Conservation (phyloP, 441 rosid genomes). For the Viola pubescens region DNA sequence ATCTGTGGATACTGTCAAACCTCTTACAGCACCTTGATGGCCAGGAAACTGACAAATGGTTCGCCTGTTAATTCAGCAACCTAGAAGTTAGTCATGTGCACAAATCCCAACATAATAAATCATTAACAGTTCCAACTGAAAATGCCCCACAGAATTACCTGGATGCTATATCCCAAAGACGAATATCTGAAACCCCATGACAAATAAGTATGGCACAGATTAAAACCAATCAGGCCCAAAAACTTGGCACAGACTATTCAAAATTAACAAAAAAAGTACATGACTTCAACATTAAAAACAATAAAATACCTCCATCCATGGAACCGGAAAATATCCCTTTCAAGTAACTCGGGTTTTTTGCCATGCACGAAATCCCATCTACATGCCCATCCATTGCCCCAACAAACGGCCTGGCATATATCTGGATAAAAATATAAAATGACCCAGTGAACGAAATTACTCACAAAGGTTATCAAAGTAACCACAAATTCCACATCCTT, state of each 20-base stretch:
- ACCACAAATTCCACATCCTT: background rate
- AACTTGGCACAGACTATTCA: background rate
- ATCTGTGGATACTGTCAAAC: conserved; percentile 82
- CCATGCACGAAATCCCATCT: conserved; percentile 88
- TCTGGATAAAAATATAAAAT: conserved; percentile 28
- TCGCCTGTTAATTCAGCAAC: conserved; percentile 41
- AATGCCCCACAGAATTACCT: conserved; percentile 37
- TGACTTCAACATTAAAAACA: conserved; percentile 10
- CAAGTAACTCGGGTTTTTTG: conserved; percentile 81
- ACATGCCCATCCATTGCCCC: conserved; percentile 96
- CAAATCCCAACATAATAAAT: background rate
- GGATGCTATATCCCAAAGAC: conserved; percentile 89
- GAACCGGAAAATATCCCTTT: conserved; percentile 91
- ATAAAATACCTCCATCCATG: conserved; percentile 77
- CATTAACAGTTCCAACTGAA: background rate
- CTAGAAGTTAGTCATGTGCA: conserved; percentile 8
- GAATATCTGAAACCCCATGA: conserved; percentile 57
- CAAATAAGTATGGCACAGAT: background rate
- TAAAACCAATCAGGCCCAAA: too few species aligned
- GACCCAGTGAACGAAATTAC: background rate
- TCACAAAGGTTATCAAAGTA: background rate
- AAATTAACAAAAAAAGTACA: background rate
- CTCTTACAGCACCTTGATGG: conserved; percentile 87
- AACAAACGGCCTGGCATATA: conserved; percentile 83
- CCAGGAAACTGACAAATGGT: conserved; percentile 90